Evolutionary conservation across 257 asterid species (phyloP).

Genomic region (Linderniella brevidens): DNA sequence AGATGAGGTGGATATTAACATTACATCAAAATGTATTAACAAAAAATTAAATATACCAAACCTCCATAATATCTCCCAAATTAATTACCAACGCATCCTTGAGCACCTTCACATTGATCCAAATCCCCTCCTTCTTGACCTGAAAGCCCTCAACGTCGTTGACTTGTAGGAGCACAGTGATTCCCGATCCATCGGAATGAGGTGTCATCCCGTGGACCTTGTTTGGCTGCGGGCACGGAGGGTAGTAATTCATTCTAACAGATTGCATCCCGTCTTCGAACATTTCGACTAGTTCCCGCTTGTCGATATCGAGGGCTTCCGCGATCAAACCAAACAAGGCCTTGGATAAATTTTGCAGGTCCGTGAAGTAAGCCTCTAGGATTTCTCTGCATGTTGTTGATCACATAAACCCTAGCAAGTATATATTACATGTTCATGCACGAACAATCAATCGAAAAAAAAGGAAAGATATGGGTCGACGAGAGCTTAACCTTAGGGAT

Average conservation of each 20-base stretch:
- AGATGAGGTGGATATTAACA: not conserved
- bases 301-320: constrained; percentile 20
- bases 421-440: not conserved
- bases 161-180: constrained; percentile 44
- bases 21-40: not conserved
- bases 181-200: constrained; percentile 43
- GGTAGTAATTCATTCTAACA: constrained; percentile 46
- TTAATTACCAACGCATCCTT: constrained; percentile 49
- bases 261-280: constrained; percentile 53
- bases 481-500: constrained; percentile 28
- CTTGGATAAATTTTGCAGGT: constrained; percentile 24
- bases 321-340: constrained; percentile 17
- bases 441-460: not conserved
- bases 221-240: constrained; percentile 43
- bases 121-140: constrained; percentile 38
- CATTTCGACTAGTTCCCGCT: constrained; percentile 17
- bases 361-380: constrained; percentile 28
- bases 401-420: not conserved
- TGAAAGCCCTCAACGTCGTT: constrained; percentile 60
- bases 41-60: not conserved
- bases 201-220: constrained; percentile 37
- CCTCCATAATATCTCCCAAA: constrained; percentile 43
- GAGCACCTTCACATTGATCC: constrained; percentile 39
- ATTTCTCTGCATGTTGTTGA: constrained; percentile 24
- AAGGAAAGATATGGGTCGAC: not conserved